Evolutionary conservation across 768 basidiomycete species (phyloP), one percentile per base, ranked within the genome.

Genomic region (Tylopilus felleus): DNA sequence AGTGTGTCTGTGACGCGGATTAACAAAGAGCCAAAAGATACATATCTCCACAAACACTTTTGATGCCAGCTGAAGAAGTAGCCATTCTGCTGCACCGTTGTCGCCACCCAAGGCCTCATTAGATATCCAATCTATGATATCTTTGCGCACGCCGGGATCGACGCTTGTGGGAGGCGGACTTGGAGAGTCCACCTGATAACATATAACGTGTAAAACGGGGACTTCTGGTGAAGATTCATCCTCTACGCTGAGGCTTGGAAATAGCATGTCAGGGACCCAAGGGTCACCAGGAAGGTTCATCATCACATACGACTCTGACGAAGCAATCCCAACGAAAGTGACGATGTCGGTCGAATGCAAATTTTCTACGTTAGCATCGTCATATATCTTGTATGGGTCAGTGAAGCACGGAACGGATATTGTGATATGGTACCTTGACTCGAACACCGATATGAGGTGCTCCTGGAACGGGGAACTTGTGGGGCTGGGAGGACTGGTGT

Each of bases 111-210:
- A 74, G 12, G 77, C 82, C 62, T 88, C 82, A 22, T 77, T 69
- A 1, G 90, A 86, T 46, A 93, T 80, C 91, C 91, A 93, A 0
- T 71, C 57, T 36, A 92, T 75, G 17, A 93, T 73, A 42, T 84
- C 79, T 8, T 75, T 63, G 35, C 86, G 75, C 16, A 82, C 53
- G 14, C 57, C 49, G 35, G 51, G 19, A 47, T 55, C 44, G 48
- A 60, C 19, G 52, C 48, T 41, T 58, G 49, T 22, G 54, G 55
- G 44, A 19, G 21, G 28, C 22, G 31, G 22, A 10, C 5, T 47
- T 19, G 47, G n/a, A 14, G 61, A 27, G 5, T 46, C 50, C 14
- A 42, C 49, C 29, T 54, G 49, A 50, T 59, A 61, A 64, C 83
- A 90, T 0, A 90, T 72, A 31, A 87, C 83, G 65, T 90, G 88